phyloP scores from a whole-genome alignment of 352 stramenopile species.

The Globisporangium camurandrum region DNA sequence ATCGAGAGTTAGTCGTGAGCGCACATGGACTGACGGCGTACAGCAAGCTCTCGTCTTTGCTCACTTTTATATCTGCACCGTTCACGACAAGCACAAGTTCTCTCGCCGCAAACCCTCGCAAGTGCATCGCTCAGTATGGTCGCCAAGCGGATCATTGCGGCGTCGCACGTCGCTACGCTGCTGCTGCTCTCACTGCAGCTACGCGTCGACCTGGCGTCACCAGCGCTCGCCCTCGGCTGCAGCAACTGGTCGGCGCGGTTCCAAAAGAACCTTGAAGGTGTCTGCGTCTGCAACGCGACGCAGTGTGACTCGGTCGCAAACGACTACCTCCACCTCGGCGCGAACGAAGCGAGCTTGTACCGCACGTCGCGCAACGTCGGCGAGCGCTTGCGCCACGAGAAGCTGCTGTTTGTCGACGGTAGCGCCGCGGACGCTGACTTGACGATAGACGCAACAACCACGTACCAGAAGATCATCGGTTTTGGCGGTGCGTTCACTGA shows the following conservation, averaged over 20 bases:
- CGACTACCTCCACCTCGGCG: slow-evolving; percentile 31
- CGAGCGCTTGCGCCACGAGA: slow-evolving; percentile 39
- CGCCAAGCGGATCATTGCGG: slow-evolving; percentile 4
- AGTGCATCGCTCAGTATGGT: too few species aligned
- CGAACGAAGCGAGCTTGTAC: slow-evolving; percentile 35
- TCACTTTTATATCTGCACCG: too few species aligned
- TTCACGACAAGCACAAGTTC: too few species aligned
- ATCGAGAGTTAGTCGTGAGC: too few species aligned
- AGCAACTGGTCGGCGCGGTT: slow-evolving; percentile 39
- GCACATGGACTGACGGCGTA: too few species aligned
- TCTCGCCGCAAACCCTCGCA: too few species aligned
- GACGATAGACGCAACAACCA: slow-evolving; percentile 38
- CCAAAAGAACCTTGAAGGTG: slow-evolving; percentile 34
- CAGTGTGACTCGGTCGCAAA: slow-evolving; percentile 49
- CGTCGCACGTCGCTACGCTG: background rate
- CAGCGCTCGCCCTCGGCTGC: slow-evolving; percentile 16
- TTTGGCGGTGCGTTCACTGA: slow-evolving; percentile 88
- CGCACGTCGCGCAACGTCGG: slow-evolving; percentile 31
- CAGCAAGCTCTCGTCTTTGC: too few species aligned
- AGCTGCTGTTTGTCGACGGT: slow-evolving; percentile 18
- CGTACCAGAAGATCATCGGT: slow-evolving; percentile 76
- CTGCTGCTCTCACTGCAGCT: slow-evolving; percentile 2
- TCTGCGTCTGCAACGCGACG: slow-evolving; percentile 45
- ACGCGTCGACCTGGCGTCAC: background rate
- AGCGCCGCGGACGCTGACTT: slow-evolving; percentile 25